These are phyloP conservation scores for Wickerhamiella sorbophila DNA, from an alignment of 805 yeast genomes.

Conservation along the genomic window DNA sequence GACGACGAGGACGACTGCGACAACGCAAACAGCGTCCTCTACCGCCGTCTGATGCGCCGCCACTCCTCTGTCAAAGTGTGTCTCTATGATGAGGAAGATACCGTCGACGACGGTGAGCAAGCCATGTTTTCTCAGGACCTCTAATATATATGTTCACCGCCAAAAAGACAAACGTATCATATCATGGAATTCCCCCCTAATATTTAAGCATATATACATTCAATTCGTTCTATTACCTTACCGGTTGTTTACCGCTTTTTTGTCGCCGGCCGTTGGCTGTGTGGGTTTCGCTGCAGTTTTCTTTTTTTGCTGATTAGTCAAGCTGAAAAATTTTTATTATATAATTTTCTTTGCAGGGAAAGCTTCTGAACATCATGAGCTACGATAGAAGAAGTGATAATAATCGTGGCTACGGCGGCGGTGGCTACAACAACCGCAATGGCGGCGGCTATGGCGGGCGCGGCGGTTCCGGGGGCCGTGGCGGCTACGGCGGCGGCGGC, in stretches of 20 bases:
- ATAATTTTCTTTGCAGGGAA: not conserved
- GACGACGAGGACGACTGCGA: not conserved
- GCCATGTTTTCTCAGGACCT: not conserved
- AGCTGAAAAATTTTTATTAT: not conserved
- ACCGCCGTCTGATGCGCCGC: not conserved
- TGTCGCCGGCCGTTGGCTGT: too few species aligned
- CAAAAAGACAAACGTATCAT: too few species aligned
- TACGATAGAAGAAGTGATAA: not conserved
- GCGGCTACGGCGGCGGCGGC: conserved; percentile 28
- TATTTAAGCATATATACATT: too few species aligned
- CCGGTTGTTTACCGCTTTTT: too few species aligned
- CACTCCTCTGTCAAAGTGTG: not conserved
- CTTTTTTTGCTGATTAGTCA: conserved; percentile 3
- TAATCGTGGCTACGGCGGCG: conserved; percentile 1
- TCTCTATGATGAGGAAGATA: not conserved
- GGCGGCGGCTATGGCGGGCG: conserved; percentile 25
- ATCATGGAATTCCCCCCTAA: too few species aligned
- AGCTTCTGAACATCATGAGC: not conserved
- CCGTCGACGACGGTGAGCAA: not conserved
- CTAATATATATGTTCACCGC: too few species aligned
- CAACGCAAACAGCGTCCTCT: not conserved
- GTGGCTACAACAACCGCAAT: conserved; percentile 17
- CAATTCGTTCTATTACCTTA: too few species aligned
- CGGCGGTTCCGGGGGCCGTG: conserved; percentile 29
- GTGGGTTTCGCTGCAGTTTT: too few species aligned